A percentile compares a stretch with the other conserved stretches of the same genome.
phyloP scores from a whole-genome alignment of 306 rosid species.

The Acacia crassicarpa region DNA sequence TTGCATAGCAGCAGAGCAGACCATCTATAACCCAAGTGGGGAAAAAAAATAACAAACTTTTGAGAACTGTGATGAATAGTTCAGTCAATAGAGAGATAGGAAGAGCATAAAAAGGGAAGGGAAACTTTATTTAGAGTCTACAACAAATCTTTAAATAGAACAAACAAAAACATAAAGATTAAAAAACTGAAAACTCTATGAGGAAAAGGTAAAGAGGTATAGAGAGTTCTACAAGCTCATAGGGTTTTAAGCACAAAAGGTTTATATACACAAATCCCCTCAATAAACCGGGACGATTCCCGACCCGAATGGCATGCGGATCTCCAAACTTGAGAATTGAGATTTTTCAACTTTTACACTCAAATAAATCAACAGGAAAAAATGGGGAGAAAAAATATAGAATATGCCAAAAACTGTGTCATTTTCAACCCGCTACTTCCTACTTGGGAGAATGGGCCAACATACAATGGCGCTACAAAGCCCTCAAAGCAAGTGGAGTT shows the following conservation, averaged over 20 bases:
- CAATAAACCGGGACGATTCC: slow-evolving; percentile 27
- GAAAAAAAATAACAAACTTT: too few species aligned
- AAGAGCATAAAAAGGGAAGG: too few species aligned
- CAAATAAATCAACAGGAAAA: slow-evolving; percentile 40
- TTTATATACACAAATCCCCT: slow-evolving; percentile 46
- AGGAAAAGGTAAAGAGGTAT: too few species aligned
- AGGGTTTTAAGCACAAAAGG: slow-evolving; percentile 15
- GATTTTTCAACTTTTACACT: slow-evolving; percentile 54
- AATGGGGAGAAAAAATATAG: slow-evolving; percentile 36
- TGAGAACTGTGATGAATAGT: too few species aligned
- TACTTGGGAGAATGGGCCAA: slow-evolving; percentile 21
- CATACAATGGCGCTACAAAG: slow-evolving; percentile 14
- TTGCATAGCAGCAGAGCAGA: too few species aligned
- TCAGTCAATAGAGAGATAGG: too few species aligned
- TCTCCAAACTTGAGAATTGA: slow-evolving; percentile 44
- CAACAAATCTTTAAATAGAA: too few species aligned
- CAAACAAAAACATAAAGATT: too few species aligned
- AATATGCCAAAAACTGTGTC: slow-evolving; percentile 32
- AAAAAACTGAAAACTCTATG: too few species aligned
- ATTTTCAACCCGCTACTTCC: slow-evolving; percentile 26
- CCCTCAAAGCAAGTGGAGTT: slow-evolving; percentile 24
- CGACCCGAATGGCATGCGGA: slow-evolving; percentile 40
- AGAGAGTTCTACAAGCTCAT: too few species aligned
- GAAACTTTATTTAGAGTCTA: too few species aligned
- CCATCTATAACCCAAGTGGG: too few species aligned